Evolutionary conservation across 2,329 filamentous ascomycete species (phyloP), one percentile per base, ranked within the genome.

Genomic region (Aspergillus persii): DNA sequence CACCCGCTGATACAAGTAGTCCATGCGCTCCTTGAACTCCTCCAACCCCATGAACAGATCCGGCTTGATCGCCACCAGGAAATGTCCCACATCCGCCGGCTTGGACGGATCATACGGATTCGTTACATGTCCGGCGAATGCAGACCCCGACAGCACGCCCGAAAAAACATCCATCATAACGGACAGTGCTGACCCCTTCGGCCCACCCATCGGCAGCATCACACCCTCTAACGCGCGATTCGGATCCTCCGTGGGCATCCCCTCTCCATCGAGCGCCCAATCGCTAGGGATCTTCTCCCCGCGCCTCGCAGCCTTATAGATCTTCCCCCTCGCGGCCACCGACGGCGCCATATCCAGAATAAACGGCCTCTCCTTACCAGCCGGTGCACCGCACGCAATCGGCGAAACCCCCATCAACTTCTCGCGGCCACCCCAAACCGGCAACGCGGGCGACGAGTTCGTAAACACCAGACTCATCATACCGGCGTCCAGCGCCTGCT

Each of bases 161-260:
- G 89, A 92, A 70, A 95, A 94, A 2, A 96, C 89, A 69, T 95
- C 90, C 91, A 95, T 95, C 89, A 92, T 94, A 57, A 95, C 85
- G 0, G 89, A 80, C 46, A 95, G 73, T 0, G 84, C 91, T 2
- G 88, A 90, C 0, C 91, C 91, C 73, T 95, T 95, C 0, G 91
- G 90, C 0, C 91, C 91, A 2, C 90, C 90, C 89, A 95, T 92
- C 0, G 91, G 90, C 23, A 94, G 76, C 91, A 95, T 94, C 3
- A 93, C 89, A 1, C 90, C 90, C 36, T 86, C 84, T 8, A 95
- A 76, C 0, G 91, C 91, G 23, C 81, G 81, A 1, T 81, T 83
- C 0, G 91, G 90, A 66, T 95, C 89, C 57, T 89, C 84, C 0
- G 90, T 92, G n/a, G 76, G 81, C 11, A 79, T 78, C 0, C 91